Evolutionary conservation across 2,329 filamentous ascomycete species (phyloP), one percentile per base, ranked within the genome.

Genomic region (Stachybotrys elegans): DNA sequence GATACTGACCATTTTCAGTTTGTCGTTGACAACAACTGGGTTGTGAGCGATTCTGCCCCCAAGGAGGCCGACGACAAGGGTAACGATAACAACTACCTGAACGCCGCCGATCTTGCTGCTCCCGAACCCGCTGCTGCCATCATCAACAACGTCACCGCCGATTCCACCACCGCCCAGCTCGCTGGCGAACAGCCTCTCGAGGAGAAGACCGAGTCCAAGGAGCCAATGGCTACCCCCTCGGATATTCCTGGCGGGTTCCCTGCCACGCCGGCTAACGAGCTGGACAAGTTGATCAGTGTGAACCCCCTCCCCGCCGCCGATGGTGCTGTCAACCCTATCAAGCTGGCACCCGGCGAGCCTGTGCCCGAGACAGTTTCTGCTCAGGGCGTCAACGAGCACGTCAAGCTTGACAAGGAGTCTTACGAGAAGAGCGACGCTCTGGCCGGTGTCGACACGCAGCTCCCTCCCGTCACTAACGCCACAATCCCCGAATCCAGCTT

Each of bases 61-160:
- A 84, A 86, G 68, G 91, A 96, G 70, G 80, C 81, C 59, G 92
- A 96, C 73, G 77, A 79, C 52, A 75, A 83, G 58, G 86, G 87
- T 58, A 95, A 92, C 76, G 75, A 90, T 57, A 97, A 97, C 78
- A 97, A 97, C 80, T 82, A 96, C 51, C 78, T 98, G 45, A 78
- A 79, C 32, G 81, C 86, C 46, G 79, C 89, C 50, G 78, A 88
- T 60, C 85, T 95, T 43, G 54, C 65, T 48, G 65, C 64, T 53
- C 64, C 70, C 52, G 57, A 60, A 40, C 68, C 71, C 42, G 60
- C 73, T 45, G 69, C 72, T 36, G 69, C 75, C 46, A 67, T 78
- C 48, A 77, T 86, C 63, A 87, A 82, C 54, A 83, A 82, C 41
- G 84, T 80, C 47, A 77, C 80, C 27, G 84, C 88, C 45, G 73